A percentile compares a stretch with the other conserved stretches of the same genome.
phyloP scores from a whole-genome alignment of 2,329 filamentous ascomycete species.

The Drechmeria coniospora region DNA sequence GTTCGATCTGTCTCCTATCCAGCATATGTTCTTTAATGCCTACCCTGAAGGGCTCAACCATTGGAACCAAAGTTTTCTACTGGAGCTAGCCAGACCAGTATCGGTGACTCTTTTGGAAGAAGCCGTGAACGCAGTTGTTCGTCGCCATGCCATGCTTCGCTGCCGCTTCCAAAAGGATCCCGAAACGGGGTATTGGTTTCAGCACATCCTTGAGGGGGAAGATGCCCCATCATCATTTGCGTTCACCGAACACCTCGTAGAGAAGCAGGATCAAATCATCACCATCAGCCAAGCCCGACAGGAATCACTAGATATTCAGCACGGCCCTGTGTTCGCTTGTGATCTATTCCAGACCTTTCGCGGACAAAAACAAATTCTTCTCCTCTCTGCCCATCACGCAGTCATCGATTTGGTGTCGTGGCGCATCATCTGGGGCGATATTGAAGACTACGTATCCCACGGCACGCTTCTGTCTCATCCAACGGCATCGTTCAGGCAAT shows the following conservation, averaged over 20 bases:
- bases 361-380: slow-evolving; percentile 3
- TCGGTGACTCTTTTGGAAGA: slow-evolving; percentile 4
- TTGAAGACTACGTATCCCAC: slow-evolving; percentile 4
- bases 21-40: slow-evolving; percentile 25
- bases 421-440: slow-evolving; percentile 15
- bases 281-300: slow-evolving; percentile 1
- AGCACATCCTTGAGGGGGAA: slow-evolving; percentile 8
- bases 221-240: slow-evolving; percentile 1
- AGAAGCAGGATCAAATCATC: not conserved
- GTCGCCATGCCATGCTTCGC: slow-evolving; percentile 20
- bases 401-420: slow-evolving; percentile 33
- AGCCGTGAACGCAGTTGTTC: slow-evolving; percentile 12
- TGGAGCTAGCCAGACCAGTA: slow-evolving; percentile 13
- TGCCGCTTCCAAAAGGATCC: slow-evolving; percentile 12
- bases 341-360: slow-evolving; percentile 7
- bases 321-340: slow-evolving; percentile 8
- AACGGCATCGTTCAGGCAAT: slow-evolving; percentile 18
- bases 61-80: slow-evolving; percentile 29
- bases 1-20: slow-evolving; percentile 28
- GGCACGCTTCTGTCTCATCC: slow-evolving; percentile 5
- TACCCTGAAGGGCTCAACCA: slow-evolving; percentile 14
- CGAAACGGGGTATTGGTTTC: slow-evolving; percentile 6
- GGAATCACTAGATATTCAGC: slow-evolving; percentile 3
- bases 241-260: slow-evolving; percentile 2
- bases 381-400: slow-evolving; percentile 7